Conservation (phyloP, 75 land plant species). For the Selaginella moellendorffii region DNA sequence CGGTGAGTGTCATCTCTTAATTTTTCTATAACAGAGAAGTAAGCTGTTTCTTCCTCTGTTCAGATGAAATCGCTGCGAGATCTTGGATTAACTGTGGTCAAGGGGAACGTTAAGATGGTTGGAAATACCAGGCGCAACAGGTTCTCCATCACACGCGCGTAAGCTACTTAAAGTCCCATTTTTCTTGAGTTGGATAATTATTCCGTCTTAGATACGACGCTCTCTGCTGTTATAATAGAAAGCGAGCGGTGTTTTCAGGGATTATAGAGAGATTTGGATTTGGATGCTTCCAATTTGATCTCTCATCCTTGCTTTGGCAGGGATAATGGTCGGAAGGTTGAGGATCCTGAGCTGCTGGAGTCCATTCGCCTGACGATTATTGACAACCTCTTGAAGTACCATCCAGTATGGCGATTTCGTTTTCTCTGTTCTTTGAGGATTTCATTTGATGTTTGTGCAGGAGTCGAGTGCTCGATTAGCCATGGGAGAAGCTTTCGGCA, state of each 20-base stretch:
- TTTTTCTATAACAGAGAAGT: too few relatives aligned
- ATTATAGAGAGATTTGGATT: too few relatives aligned
- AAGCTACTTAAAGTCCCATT: constrained; percentile 16
- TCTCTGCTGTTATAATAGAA: too few relatives aligned
- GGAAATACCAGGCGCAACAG: constrained; percentile 52
- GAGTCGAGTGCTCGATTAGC: constrained; percentile 84
- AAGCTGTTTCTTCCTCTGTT: neutral
- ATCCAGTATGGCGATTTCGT: constrained; percentile 59
- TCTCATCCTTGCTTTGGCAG: too few relatives aligned
- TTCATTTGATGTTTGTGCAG: constrained; percentile 15
- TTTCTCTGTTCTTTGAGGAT: neutral
- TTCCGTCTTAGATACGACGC: too few relatives aligned
- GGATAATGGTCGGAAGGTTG: constrained; percentile 72
- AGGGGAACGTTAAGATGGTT: constrained; percentile 65
- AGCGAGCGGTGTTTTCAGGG: too few relatives aligned
- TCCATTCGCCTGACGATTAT: constrained; percentile 79
- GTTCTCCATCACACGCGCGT: constrained; percentile 57
- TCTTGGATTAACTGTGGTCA: constrained; percentile 73
- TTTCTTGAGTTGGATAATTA: neutral
- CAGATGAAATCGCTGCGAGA: constrained; percentile 86
- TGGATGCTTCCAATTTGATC: too few relatives aligned
- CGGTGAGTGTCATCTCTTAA: constrained; percentile 42
- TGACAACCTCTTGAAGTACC: constrained; percentile 77
- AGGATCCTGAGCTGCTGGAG: constrained; percentile 86
- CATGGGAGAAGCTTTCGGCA: constrained; percentile 85